Base-by-base conservation (phyloP, 495 filamentous ascomycete genomes). In the Penicillium pulvis region DNA sequence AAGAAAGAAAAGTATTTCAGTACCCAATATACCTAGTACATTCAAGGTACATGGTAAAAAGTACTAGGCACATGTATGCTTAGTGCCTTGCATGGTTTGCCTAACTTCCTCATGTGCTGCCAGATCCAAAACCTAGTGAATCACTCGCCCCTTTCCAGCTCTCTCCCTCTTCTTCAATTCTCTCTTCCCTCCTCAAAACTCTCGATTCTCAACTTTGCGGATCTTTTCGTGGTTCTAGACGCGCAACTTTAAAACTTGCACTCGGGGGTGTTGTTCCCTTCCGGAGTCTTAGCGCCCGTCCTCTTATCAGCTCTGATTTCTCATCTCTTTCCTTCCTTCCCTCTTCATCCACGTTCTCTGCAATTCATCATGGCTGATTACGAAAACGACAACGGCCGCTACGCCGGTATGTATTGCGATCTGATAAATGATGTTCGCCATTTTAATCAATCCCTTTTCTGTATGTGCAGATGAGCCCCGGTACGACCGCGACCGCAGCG, bases 401-500 rank as follows among this genome's bases (percentile, higher is more conserved):
- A 91, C 65, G 90, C 93, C 62, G 91, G 91, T 94, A 83, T 75
- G 87, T 42, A 30, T 59, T 44, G 45, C 31, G 11, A n/a, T 3
- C 16, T 41, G 14, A 6, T 41, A 17, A 41, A 17, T n/a, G 16
- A 4, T n/a, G 14, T 41, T 41, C 24, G 16, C 62, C 66, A 42
- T 64, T 55, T n/a, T 31, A 31, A 44, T 44, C 20, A 16, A 44
- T 31, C 12, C n/a, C 16, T 10, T 26, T 36, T 30, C 31, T 71
- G 35, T 61, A 66, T 54, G 19, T 49, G 6, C 55, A 90, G 91
- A 93, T 66, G 91, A 91, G 67, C 85, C 89, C 66, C 88, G 90
- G 64, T 93, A 90, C 67, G 89, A 92, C 57, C 90, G 88, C 71
- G 86, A 93, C 59, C 90, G 94, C 71, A 96, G 92, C 79, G 92